A percentile compares a stretch with the other conserved stretches of the same genome.
Conservation (phyloP, 495 filamentous ascomycete genomes). For the Trichoderma reesei region DNA sequence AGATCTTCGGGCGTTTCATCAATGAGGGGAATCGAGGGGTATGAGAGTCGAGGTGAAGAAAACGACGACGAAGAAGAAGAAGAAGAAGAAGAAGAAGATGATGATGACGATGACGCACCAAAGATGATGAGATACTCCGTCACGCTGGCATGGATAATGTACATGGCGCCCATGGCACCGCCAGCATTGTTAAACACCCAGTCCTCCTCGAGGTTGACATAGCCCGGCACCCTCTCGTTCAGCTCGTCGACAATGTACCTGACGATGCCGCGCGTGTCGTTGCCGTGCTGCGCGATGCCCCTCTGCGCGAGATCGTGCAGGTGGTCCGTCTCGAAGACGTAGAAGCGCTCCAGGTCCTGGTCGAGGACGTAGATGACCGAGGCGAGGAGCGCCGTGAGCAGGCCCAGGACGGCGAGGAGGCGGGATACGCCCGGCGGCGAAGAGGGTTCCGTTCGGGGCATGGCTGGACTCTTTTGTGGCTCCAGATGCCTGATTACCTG, state of each 20-base stretch:
- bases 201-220: slow-evolving; percentile 50
- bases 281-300: slow-evolving; percentile 56
- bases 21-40: too few species aligned
- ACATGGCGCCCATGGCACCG: slow-evolving; percentile 84
- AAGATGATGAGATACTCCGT: slow-evolving; percentile 80
- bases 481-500: background rate
- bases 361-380: slow-evolving; percentile 55
- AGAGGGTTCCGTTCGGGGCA: slow-evolving; percentile 14
- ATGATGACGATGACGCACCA: too few species aligned
- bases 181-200: slow-evolving; percentile 68
- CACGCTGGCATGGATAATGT: slow-evolving; percentile 74
- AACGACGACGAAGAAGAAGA: too few species aligned
- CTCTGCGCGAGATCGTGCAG: slow-evolving; percentile 58
- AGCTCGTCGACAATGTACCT: slow-evolving; percentile 53
- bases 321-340: slow-evolving; percentile 61
- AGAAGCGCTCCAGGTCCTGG: slow-evolving; percentile 60
- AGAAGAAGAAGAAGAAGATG: too few species aligned
- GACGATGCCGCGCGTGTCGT: slow-evolving; percentile 60
- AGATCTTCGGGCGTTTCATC: too few species aligned
- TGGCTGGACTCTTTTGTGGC: slow-evolving; percentile 10
- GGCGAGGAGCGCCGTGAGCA: slow-evolving; percentile 50
- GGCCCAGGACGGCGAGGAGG: slow-evolving; percentile 46
- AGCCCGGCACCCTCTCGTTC: slow-evolving; percentile 30
- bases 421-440: slow-evolving; percentile 23
- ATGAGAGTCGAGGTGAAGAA: too few species aligned